Base-by-base conservation (phyloP, 2,329 filamentous ascomycete genomes). In the Fusarium albosuccineum region DNA sequence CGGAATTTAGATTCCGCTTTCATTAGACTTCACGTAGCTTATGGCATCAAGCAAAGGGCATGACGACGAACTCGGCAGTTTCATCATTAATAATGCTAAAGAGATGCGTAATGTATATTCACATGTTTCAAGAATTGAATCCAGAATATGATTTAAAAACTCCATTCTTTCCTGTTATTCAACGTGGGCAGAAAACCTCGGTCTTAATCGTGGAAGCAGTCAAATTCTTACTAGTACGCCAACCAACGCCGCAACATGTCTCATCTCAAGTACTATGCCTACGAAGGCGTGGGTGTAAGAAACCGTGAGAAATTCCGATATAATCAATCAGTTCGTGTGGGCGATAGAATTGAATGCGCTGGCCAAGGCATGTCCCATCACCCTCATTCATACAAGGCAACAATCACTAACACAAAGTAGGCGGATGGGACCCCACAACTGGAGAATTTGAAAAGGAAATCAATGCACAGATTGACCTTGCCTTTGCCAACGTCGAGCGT, bases 401-500 rank as follows among this genome's bases (percentile, higher is more conserved):
- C 10, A 4, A 13, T 30, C 29, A 4, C 44, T 46, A 8, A 46
- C 8, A 5, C 13, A 0, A 3, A 46, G 4, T 4, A 46, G 44
- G 44, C 4, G 44, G 44, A 34, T 46, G 52, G 52, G 5, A 22
- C 26, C 41, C 52, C 26, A 9, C 48, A 10, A 50, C 46, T 11
- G 30, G 44, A 13, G 41, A 17, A 13, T 11, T 39, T 10, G n/a
- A 56, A 8, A 56, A 48, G 7, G 42, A 56, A 30, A 56, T 56
- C 42, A 56, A 56, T 8, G 26, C 42, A 5, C 52, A 57, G 33
- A 57, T 51, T 16, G 54, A 49, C 3, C 54, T 27, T 9, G 54
- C 54, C 10, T 57, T 57, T 6, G 27, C 14, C 4, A 51, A 17
- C 4, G 49, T 51, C 22, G 49, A 51, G 3, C 22, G 11, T 7